Evolutionary conservation across 228 moss, liverwort and hornwort genomes (phyloP).

Genomic region (Sphagnum magellanicum): DNA sequence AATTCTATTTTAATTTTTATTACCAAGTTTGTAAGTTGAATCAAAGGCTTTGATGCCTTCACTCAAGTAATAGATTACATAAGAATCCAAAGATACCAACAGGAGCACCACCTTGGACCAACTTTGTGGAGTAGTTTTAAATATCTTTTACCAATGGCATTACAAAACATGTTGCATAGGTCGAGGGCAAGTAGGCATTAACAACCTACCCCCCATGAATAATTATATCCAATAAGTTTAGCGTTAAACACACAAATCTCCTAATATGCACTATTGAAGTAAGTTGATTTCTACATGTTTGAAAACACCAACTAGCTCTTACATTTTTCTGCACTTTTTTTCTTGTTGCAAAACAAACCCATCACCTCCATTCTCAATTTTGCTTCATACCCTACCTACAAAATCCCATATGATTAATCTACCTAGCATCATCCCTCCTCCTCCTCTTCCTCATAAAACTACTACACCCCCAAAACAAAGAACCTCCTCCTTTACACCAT

Average conservation of each 20-base stretch:
- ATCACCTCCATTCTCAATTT: constrained; percentile 93
- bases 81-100: constrained; percentile 72
- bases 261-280: neutral
- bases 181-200: constrained; percentile 58
- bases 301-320: constrained; percentile 67
- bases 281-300: constrained; percentile 34
- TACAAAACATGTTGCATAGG: constrained; percentile 67
- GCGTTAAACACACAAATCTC: neutral
- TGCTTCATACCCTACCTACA: constrained; percentile 50
- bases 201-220: constrained; percentile 4
- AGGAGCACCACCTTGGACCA: constrained; percentile 78
- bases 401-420: neutral
- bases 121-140: constrained; percentile 67
- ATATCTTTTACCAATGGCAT: constrained; percentile 69
- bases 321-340: constrained; percentile 78
- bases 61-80: constrained; percentile 71
- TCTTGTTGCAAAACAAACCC: constrained; percentile 89
- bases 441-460: no score
- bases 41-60: constrained; percentile 80
- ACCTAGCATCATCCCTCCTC: no score
- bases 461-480: no score
- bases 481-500: no score
- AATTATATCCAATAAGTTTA: neutral
- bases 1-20: constrained; percentile 71
- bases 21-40: constrained; percentile 66